A percentile compares a stretch with the other conserved stretches of the same genome.
Evolutionary conservation across 305 asterid species (phyloP).

Genomic region (Ajuga reptans): DNA sequence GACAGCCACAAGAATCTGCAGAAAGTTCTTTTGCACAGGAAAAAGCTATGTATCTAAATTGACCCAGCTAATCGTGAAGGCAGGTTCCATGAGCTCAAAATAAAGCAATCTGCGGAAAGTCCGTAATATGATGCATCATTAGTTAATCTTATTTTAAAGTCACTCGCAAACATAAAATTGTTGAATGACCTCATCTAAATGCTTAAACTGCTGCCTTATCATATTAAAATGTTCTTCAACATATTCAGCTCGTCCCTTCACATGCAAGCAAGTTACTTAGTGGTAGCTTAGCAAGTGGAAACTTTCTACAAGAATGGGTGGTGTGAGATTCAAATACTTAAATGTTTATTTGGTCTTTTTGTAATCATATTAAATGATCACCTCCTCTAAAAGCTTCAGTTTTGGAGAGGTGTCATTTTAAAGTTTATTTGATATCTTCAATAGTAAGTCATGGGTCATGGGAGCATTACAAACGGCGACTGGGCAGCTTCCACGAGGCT

Average conservation of each 20-base stretch:
- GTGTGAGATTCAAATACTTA: neutral
- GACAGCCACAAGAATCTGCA: slow-evolving; percentile 11
- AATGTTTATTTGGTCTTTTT: neutral
- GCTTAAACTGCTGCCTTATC: neutral
- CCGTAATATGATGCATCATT: slow-evolving; percentile 3
- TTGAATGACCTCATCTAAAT: neutral
- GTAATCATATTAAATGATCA: neutral
- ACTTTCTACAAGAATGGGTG: neutral
- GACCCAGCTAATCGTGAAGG: neutral
- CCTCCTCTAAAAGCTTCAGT: neutral
- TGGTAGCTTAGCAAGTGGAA: neutral
- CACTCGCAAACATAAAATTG: neutral
- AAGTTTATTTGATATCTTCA: no score
- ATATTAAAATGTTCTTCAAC: neutral
- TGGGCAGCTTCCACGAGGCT: neutral
- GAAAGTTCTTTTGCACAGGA: neutral
- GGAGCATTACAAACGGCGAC: neutral
- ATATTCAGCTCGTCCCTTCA: neutral
- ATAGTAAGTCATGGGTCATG: neutral
- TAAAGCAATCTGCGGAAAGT: neutral
- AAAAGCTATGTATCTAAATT: slow-evolving; percentile 11
- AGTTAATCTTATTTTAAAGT: neutral
- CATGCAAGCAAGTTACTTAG: neutral
- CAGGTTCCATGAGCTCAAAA: slow-evolving; percentile 2
- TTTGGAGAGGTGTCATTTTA: neutral